Percentiles rank a stretch among this genome's conserved stretches.
Conservation (phyloP, 2,329 filamentous ascomycete species). For the Calonectria hongkongensis region DNA sequence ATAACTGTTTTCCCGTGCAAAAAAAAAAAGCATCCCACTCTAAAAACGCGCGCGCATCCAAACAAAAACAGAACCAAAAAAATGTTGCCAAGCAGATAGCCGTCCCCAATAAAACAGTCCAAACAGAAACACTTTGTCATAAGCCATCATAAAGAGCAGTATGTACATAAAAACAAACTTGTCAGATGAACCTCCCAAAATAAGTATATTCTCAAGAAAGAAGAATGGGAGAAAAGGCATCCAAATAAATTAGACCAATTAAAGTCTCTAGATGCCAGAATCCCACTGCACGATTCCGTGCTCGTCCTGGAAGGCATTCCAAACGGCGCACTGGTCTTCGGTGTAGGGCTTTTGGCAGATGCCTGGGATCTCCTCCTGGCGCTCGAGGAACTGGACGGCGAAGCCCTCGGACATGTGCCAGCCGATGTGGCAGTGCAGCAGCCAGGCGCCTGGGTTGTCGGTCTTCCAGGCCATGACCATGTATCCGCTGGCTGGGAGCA, state of each 20-base stretch:
- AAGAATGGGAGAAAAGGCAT: background rate
- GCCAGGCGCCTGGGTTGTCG: conserved; percentile 70
- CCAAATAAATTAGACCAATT: background rate
- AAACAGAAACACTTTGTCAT: background rate
- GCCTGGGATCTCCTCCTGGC: conserved; percentile 25
- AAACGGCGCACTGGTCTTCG: conserved; percentile 29
- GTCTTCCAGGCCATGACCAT: conserved; percentile 70
- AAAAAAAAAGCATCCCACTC: background rate
- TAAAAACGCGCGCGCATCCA: conserved; percentile 7
- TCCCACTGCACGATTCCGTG: conserved; percentile 38
- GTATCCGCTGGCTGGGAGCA: conserved; percentile 66
- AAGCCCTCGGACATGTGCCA: conserved; percentile 45
- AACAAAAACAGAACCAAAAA: background rate
- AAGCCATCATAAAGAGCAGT: background rate
- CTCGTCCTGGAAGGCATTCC: conserved; percentile 26
- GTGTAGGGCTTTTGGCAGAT: conserved; percentile 12
- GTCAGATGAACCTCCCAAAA: too few species aligned
- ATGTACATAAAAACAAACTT: background rate
- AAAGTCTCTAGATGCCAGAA: conserved; percentile 37
- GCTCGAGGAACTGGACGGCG: conserved; percentile 42
- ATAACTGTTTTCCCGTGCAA: background rate
- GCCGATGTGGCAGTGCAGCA: conserved; percentile 70
- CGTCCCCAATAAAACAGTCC: conserved; percentile 8
- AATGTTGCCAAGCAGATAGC: background rate
- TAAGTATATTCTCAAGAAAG: background rate